These are phyloP conservation scores for Cucurbita argyrosperma DNA, from an alignment of 306 rosid genomes.

Conservation along the genomic window DNA sequence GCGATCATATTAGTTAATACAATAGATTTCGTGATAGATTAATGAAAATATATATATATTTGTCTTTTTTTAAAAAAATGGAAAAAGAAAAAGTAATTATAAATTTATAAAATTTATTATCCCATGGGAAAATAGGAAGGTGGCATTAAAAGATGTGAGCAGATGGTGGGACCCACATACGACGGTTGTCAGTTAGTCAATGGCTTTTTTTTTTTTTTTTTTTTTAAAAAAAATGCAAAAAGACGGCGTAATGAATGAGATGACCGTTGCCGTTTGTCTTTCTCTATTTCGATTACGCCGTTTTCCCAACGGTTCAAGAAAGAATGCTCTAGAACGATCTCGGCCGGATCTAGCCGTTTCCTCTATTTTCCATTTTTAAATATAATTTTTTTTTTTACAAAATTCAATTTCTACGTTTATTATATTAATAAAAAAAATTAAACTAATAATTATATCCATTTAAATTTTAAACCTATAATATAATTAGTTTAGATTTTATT, in stretches of 20 bases:
- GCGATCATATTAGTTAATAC: too few relatives aligned
- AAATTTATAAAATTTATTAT: background rate
- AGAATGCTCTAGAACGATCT: background rate
- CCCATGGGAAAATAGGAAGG: background rate
- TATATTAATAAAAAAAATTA: too few relatives aligned
- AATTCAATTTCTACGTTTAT: too few relatives aligned
- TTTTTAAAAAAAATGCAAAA: background rate
- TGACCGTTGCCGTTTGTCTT: slow-evolving; percentile 1
- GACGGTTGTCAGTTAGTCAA: background rate
- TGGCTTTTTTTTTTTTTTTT: too few relatives aligned
- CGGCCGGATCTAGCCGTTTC: background rate
- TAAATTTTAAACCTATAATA: too few relatives aligned
- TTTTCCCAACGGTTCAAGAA: background rate
- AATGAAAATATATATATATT: too few relatives aligned
- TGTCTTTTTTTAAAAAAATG: too few relatives aligned
- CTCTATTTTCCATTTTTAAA: too few relatives aligned
- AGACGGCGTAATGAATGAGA: background rate
- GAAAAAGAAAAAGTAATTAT: background rate
- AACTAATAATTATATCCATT: too few relatives aligned
- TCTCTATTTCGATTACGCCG: background rate
- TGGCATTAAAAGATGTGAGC: background rate
- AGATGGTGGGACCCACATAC: background rate
- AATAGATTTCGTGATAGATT: too few relatives aligned
- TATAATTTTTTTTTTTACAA: too few relatives aligned
- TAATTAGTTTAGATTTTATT: too few relatives aligned